Evolutionary conservation across 2,329 filamentous ascomycete species (phyloP), one percentile per base, ranked within the genome.

Genomic region (Fusarium sp.): DNA sequence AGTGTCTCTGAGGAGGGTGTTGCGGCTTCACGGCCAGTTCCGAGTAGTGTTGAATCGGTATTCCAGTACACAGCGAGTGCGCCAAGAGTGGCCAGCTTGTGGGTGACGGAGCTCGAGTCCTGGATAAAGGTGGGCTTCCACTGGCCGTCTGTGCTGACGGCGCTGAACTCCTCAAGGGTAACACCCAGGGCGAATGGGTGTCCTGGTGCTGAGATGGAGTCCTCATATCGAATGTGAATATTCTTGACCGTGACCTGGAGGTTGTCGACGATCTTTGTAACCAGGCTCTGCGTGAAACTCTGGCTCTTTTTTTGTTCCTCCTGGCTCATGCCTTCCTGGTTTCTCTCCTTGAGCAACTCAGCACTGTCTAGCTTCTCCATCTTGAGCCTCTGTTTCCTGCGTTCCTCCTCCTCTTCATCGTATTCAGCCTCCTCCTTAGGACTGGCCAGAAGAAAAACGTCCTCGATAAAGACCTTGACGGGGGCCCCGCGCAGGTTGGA

Each of bases 281-380:
- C 90, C 72, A 99, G 81, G 78, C 94, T 98, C 74, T 97, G 91
- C 4, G 94, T 97, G 77, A 99, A 99, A 80, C 93, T 97, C 83
- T 99, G 95, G 78, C 92, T 97, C 82, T 97, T 97, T 80, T 97
- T 91, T 79, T 98, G 93, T 78, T 99, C 96, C 78, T 99, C 96
- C 71, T 90, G 89, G 76, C 92, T 97, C 85, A 98, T 90, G 49
- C 95, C 94, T 78, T 97, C 95, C n/a, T 91, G 90, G 67, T 91
- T 96, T 57, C 92, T 88, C 77, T 98, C 95, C 79, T 97, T 97
- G 70, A 99, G 83, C 69, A 99, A 83, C 81, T 99, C 96, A 1
- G 96, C 96, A 72, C 93, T 97, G 79, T 99, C 96, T 6, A 99
- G 87, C 81, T 97, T 97, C 81, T 99, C 96, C 89, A 99, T 97